Evolutionary conservation across 83 land plant species (phyloP).

Genomic region (Larix sibirica): DNA sequence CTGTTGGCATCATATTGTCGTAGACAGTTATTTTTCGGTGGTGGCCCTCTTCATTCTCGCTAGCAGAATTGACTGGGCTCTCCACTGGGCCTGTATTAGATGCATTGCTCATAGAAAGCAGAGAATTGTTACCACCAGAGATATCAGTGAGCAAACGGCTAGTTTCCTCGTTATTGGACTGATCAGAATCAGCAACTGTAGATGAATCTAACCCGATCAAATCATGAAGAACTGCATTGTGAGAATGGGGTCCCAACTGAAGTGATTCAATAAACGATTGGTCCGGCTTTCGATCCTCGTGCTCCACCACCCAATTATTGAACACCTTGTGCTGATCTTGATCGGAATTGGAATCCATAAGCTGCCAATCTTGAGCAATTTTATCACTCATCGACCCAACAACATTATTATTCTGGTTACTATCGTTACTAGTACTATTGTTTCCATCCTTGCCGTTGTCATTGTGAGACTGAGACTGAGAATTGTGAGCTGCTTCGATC

Average conservation of each 20-base stretch:
- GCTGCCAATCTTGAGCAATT: background rate
- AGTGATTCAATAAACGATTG: conserved; percentile 13
- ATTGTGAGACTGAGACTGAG: too few species aligned
- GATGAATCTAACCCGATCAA: conserved; percentile 18
- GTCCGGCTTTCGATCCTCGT: conserved; percentile 13
- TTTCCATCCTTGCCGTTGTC: background rate
- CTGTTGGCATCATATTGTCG: conserved; percentile 4
- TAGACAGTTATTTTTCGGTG: background rate
- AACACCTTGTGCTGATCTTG: conserved; percentile 9
- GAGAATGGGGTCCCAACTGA: conserved; percentile 2
- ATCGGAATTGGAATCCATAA: background rate
- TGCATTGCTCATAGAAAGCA: too few species aligned
- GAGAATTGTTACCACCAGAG: background rate
- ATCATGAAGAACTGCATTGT: conserved; percentile 22
- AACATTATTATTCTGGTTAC: background rate
- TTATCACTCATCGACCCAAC: background rate
- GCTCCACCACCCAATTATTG: conserved; percentile 8
- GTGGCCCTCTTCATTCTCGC: conserved; percentile 5
- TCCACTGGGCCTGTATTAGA: background rate
- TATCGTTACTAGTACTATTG: background rate
- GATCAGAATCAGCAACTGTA: conserved; percentile 1
- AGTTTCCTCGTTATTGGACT: conserved; percentile 14
- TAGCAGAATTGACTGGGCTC: background rate
- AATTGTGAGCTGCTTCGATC: too few species aligned
- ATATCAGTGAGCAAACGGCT: background rate